A percentile compares a stretch with the other conserved stretches of the same genome.
Conservation (phyloP, 805 yeast genomes). For the Candida nonsorbophila region DNA sequence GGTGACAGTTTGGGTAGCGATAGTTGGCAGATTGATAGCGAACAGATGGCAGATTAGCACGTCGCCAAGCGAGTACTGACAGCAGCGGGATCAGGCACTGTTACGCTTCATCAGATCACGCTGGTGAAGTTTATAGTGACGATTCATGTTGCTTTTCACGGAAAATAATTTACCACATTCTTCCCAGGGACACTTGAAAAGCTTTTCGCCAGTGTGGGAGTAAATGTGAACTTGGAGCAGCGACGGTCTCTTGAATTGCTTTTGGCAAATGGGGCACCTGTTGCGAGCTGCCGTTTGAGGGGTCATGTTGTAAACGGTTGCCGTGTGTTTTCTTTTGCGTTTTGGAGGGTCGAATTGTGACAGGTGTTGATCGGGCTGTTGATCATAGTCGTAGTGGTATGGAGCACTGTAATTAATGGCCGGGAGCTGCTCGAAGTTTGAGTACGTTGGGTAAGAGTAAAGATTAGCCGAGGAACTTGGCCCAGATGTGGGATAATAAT, state of each 20-base stretch:
- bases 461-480: conserved; percentile 10
- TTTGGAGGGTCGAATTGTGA: neutral
- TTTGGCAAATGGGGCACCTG: conserved; percentile 56
- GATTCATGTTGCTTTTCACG: conserved; percentile 74
- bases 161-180: conserved; percentile 67
- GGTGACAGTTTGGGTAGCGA: no score
- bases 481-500: conserved; percentile 3
- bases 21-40: no score
- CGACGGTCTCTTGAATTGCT: conserved; percentile 77
- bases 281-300: conserved; percentile 43
- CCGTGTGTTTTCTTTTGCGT: conserved; percentile 14
- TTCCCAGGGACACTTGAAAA: conserved; percentile 40
- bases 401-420: no score
- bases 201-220: conserved; percentile 52
- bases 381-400: no score
- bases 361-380: no score
- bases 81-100: no score
- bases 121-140: conserved; percentile 68
- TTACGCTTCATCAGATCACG: conserved; percentile 14
- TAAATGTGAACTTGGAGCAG: conserved; percentile 75
- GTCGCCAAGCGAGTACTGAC: no score
- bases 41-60: no score
- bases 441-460: no score
- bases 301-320: conserved; percentile 26
- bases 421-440: no score